Conservation (phyloP, 345 rosid species). For the Dipteronia dyeriana region DNA sequence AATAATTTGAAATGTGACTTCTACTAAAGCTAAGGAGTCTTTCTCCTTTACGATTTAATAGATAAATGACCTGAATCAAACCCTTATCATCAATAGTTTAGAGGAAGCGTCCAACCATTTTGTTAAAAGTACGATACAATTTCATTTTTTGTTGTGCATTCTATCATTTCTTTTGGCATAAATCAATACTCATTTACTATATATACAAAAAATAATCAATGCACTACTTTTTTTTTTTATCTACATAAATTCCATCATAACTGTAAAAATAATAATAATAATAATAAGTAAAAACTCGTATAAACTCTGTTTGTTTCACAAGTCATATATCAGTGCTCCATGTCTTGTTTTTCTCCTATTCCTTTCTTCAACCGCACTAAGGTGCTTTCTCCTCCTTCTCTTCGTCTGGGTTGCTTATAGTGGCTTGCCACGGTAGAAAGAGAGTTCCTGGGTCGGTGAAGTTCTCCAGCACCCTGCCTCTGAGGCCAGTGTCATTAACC, state of each 20-base stretch:
- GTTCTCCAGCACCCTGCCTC: slow-evolving; percentile 47
- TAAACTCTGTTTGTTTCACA: neutral
- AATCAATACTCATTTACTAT: no score
- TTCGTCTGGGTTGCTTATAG: neutral
- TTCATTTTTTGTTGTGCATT: no score
- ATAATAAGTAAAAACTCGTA: no score
- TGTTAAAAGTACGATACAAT: no score
- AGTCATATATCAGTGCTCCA: neutral
- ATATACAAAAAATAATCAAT: neutral
- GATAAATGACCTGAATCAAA: no score
- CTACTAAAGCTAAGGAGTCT: no score
- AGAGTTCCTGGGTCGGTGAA: slow-evolving; percentile 38
- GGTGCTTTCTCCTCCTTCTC: neutral
- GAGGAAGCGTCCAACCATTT: no score
- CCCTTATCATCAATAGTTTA: no score
- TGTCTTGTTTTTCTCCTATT: neutral
- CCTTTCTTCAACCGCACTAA: neutral
- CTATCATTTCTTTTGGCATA: no score
- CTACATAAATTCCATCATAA: neutral
- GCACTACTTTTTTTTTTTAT: neutral
- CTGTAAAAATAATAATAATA: no score
- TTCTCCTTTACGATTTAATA: no score
- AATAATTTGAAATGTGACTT: no score
- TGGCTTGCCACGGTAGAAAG: slow-evolving; percentile 61
- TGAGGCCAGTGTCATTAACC: slow-evolving; percentile 65